phyloP scores from a whole-genome alignment of 805 yeast genomes.

The Kregervanrija fluxuum region DNA sequence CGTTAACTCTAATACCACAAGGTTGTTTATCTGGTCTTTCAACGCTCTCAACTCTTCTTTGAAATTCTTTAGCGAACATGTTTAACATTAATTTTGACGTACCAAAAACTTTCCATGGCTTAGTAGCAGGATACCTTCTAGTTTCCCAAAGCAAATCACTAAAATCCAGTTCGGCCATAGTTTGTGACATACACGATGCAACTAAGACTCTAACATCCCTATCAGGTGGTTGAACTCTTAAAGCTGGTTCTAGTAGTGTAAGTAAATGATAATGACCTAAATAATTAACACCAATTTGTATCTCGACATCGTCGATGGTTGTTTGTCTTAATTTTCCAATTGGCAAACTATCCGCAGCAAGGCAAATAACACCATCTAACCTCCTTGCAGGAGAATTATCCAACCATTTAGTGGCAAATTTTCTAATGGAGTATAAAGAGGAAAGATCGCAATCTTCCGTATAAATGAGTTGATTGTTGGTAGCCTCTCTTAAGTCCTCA shows the following conservation, averaged over 20 bases:
- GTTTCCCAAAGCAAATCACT: constrained; percentile 57
- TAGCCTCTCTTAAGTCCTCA: constrained; percentile 63
- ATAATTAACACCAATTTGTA: constrained; percentile 78
- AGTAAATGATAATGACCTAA: constrained; percentile 75
- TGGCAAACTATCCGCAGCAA: constrained; percentile 82
- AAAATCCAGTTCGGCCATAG: constrained; percentile 59
- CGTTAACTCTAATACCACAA: constrained; percentile 57
- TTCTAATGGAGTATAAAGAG: constrained; percentile 67
- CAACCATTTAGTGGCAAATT: constrained; percentile 91
- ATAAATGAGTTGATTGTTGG: constrained; percentile 69
- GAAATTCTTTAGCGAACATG: constrained; percentile 73
- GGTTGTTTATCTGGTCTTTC: constrained; percentile 69
- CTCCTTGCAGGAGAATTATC: constrained; percentile 88
- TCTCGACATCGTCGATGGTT: constrained; percentile 78
- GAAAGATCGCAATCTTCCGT: constrained; percentile 86
- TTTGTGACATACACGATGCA: constrained; percentile 73
- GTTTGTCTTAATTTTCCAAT: constrained; percentile 55
- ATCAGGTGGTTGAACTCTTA: constrained; percentile 88
- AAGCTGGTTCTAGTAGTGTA: constrained; percentile 72
- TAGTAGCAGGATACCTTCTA: constrained; percentile 47
- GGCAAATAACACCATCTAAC: constrained; percentile 81
- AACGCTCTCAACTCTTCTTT: constrained; percentile 49
- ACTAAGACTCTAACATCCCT: constrained; percentile 81
- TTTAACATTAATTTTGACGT: constrained; percentile 72
- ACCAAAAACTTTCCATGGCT: constrained; percentile 76